phyloP scores from a whole-genome alignment of 1,284 basidiomycete genomes.

The Fomitopsis palustris region DNA sequence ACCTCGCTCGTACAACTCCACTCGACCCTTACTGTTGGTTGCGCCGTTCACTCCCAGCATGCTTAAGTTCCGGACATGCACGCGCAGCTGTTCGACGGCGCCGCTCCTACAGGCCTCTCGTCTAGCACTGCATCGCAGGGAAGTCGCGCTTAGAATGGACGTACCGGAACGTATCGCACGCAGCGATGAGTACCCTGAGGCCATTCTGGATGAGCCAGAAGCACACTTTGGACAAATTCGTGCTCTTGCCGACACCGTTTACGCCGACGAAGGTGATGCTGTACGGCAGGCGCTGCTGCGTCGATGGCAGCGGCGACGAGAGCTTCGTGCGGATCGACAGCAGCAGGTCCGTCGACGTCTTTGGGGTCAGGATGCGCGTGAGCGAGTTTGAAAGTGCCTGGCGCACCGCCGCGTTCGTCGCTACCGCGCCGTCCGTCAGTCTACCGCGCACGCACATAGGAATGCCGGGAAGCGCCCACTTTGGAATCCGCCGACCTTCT shows the following conservation, averaged over 20 bases:
- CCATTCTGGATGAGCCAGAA: constrained; percentile 99
- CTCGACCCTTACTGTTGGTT: constrained; percentile 64
- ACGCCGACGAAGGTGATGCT: constrained; percentile 98
- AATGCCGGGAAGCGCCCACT: constrained; percentile 44
- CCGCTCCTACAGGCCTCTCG: constrained; percentile 60
- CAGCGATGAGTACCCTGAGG: constrained; percentile 91
- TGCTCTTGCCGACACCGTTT: constrained; percentile 99
- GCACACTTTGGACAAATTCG: constrained; percentile 96
- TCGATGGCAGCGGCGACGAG: constrained; percentile 63
- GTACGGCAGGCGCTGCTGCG: constrained; percentile 82
- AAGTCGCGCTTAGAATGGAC: constrained; percentile 18
- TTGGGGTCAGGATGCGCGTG: constrained; percentile 93
- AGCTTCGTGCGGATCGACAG: constrained; percentile 76
- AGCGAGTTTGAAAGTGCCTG: constrained; percentile 83
- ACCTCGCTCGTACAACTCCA: constrained; percentile 94
- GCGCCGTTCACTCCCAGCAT: constrained; percentile 78
- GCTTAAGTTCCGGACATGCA: constrained; percentile 93
- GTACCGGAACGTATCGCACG: constrained; percentile 95
- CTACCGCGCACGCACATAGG: background rate
- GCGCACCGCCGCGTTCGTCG: constrained; percentile 83
- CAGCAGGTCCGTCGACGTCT: constrained; percentile 93
- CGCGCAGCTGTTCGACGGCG: constrained; percentile 95
- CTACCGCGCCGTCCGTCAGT: constrained; percentile 34
- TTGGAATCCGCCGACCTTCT: constrained; percentile 85
- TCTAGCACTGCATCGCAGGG: background rate